Evolutionary conservation across 257 asterid genomes (phyloP).

Genomic region (Agastache rugosa): DNA sequence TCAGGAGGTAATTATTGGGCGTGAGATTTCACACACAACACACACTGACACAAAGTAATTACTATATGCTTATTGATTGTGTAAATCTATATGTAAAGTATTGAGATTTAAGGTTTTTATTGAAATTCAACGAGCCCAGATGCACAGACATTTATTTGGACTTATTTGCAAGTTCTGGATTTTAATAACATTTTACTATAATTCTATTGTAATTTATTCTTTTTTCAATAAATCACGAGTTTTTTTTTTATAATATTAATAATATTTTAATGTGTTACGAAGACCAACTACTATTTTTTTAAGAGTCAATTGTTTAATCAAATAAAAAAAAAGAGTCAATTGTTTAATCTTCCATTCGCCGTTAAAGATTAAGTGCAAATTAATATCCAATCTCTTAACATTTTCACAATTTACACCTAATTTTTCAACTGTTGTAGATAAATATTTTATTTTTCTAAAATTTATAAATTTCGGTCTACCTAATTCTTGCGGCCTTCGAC

Average conservation of each 20-base stretch:
- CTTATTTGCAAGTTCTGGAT: constrained; percentile 12
- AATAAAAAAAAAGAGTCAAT: not conserved
- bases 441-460: no score
- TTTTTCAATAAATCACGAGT: constrained; percentile 7
- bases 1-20: constrained; percentile 51
- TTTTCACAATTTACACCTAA: no score
- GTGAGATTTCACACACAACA: constrained; percentile 30
- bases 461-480: no score
- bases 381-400: no score
- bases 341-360: not conserved
- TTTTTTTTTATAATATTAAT: not conserved
- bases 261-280: not conserved
- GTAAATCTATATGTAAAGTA: not conserved
- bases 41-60: not conserved
- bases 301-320: constrained; percentile 4
- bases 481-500: no score
- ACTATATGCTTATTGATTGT: no score
- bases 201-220: no score
- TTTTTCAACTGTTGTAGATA: no score
- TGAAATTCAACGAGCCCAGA: constrained; percentile 28
- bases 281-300: not conserved
- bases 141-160: not conserved
- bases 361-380: not conserved
- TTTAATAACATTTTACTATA: constrained; percentile 9
- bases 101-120: constrained; percentile 5